Conservation (phyloP, 2,329 filamentous ascomycete species). For the Penicillium sp. region DNA sequence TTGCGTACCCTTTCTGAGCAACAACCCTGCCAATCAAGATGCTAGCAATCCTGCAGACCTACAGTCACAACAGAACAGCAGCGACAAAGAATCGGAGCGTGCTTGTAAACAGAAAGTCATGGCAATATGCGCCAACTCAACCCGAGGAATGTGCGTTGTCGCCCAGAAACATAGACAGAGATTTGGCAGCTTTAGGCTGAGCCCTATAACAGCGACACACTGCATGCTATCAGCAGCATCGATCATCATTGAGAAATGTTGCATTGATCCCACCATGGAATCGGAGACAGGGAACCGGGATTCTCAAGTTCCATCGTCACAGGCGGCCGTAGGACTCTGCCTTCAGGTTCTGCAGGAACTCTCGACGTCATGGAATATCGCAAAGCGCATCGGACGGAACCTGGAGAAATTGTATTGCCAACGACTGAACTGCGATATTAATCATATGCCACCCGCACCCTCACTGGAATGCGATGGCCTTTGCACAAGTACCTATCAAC, state of each 20-base stretch:
- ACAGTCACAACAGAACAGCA: neutral
- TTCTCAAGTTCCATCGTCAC: slow-evolving; percentile 2
- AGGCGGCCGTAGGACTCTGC: slow-evolving; percentile 13
- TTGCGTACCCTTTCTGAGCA: slow-evolving; percentile 23
- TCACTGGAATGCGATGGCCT: neutral
- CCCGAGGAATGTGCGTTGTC: slow-evolving; percentile 20
- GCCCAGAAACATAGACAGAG: slow-evolving; percentile 26
- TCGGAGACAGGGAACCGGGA: neutral
- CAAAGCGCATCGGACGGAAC: slow-evolving; percentile 18
- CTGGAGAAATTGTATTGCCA: slow-evolving; percentile 16
- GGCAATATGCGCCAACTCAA: slow-evolving; percentile 18
- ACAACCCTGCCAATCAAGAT: neutral
- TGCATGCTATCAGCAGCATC: slow-evolving; percentile 30
- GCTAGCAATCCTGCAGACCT: neutral
- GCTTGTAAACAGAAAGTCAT: slow-evolving; percentile 7
- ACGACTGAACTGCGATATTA: slow-evolving; percentile 9
- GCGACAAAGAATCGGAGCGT: neutral
- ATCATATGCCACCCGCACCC: slow-evolving; percentile 6
- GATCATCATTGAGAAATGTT: slow-evolving; percentile 20
- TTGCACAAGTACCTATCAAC: neutral
- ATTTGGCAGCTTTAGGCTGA: slow-evolving; percentile 30
- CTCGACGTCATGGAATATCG: slow-evolving; percentile 20
- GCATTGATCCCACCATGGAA: neutral
- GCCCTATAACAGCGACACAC: slow-evolving; percentile 31
- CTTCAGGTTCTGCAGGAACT: slow-evolving; percentile 17